Conservation (phyloP, 2,329 filamentous ascomycete genomes). For the Didymella pinodella region DNA sequence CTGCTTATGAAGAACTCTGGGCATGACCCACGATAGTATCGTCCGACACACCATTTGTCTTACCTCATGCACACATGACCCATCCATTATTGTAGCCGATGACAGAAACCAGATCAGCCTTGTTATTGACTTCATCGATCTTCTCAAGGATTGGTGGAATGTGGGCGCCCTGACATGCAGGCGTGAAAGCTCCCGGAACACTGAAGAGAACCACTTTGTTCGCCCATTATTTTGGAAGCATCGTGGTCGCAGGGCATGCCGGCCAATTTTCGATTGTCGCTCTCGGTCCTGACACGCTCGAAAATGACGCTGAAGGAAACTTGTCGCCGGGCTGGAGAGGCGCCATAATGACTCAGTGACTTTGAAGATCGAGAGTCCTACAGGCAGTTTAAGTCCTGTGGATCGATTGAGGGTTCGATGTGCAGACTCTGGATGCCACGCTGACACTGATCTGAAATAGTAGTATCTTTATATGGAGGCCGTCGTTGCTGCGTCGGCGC, state of each 20-base stretch:
- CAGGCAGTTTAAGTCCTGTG: background rate
- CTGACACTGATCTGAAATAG: background rate
- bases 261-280: conserved; percentile 2
- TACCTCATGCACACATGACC: conserved; percentile 7
- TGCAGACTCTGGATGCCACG: too few relatives aligned
- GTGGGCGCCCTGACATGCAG: conserved; percentile 2
- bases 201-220: conserved; percentile 7
- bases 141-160: conserved; percentile 1
- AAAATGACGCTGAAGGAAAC: conserved; percentile 4
- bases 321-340: conserved; percentile 5
- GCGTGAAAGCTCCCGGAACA: conserved; percentile 5
- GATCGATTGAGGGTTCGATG: background rate
- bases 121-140: conserved; percentile 6
- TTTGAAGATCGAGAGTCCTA: background rate
- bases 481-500: background rate
- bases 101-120: conserved; percentile 1
- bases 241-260: conserved; percentile 10
- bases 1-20: background rate
- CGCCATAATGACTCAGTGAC: background rate
- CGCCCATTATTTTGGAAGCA: conserved; percentile 4
- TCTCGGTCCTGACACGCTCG: conserved; percentile 9
- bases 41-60: conserved; percentile 3
- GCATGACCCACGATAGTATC: conserved; percentile 3
- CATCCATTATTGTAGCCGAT: conserved; percentile 4
- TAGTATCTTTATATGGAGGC: background rate